Percentiles rank a stretch among this genome's conserved stretches.
phyloP scores from a whole-genome alignment of 768 basidiomycete genomes.

The Lyophyllum atratum region DNA sequence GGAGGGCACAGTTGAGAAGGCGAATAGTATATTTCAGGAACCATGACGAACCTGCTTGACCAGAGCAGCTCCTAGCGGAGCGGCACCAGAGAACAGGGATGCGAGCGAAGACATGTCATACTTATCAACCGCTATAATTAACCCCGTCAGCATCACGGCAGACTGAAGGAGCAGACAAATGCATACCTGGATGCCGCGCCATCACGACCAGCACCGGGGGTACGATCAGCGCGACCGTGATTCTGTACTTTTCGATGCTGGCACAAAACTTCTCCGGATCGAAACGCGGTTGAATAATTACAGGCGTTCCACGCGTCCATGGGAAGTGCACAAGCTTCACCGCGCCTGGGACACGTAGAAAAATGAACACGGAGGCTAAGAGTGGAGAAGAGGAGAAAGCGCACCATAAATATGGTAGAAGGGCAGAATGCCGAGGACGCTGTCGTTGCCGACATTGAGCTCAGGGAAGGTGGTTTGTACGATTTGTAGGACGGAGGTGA shows the following conservation, averaged over 20 bases:
- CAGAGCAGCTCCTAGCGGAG: constrained; percentile 72
- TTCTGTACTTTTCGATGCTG: constrained; percentile 64
- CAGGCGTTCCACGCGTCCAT: constrained; percentile 47
- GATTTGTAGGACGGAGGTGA: constrained; percentile 60
- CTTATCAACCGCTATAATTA: constrained; percentile 53
- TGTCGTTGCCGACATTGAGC: constrained; percentile 42
- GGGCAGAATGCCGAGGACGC: constrained; percentile 65
- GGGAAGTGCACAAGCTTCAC: constrained; percentile 67
- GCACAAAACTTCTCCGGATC: constrained; percentile 70
- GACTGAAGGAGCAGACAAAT: neutral
- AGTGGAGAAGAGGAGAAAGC: neutral
- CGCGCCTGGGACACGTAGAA: constrained; percentile 38
- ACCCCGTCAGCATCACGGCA: neutral
- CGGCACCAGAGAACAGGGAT: constrained; percentile 72
- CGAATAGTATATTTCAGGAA: constrained; percentile 23
- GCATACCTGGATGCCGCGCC: constrained; percentile 65
- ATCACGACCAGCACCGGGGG: constrained; percentile 86
- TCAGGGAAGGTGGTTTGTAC: constrained; percentile 45
- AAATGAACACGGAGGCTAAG: neutral
- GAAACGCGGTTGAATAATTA: constrained; percentile 67
- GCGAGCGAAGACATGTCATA: constrained; percentile 66
- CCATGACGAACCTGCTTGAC: constrained; percentile 43
- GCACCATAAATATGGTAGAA: constrained; percentile 49
- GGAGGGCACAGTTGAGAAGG: neutral
- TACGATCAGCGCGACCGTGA: constrained; percentile 61